Evolutionary conservation across 768 basidiomycete species (phyloP), one percentile per base, ranked within the genome.

Genomic region (Hemileccinum rubropunctum): DNA sequence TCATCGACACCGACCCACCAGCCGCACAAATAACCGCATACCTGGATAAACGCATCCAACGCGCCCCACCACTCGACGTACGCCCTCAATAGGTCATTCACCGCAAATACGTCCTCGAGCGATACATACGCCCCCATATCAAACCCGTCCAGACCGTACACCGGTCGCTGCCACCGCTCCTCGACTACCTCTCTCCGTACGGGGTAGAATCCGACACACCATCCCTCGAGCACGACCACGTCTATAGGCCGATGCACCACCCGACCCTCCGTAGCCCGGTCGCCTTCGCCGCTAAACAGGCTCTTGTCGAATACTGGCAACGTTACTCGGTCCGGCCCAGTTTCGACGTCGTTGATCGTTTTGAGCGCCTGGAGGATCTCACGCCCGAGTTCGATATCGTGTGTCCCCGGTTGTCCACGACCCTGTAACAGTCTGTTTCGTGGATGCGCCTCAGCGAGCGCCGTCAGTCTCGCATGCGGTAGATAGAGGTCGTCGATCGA

Each of bases 351-450:
- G 58, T 76, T 73, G 57, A 78, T 66, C 54, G 38, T 53, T 60
- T 74, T 73, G 47, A 97, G 68, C 6, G 73, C 64, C 10, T 62
- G 53, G 28, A 95, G 62, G 33, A 86, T 59, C 7, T 72, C 53
- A 2, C 73, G 53, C 10, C 88, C 91, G 12, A 97, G 79, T 2
- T 66, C 60, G 27, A 90, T 66, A 62, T 98, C 95, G 63, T 98
- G 94, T 8, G 94, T 98, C 1, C 95, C 94, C 0, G 94, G 94
- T 57, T 86, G 91, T 1, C 94, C 94, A n/a, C 94, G 81, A 10
- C 95, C 94, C 6, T 76, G 73, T 63, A 92, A 76, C 2, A 98
- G 73, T 20, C 63, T 58, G 61, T 95, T 95, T 4, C 68, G 59
- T 1, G 85, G 79, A 47, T 70, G 34, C 2, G 48, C 39, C 38